phyloP scores from a whole-genome alignment of 2,329 filamentous ascomycete genomes.

The Davidsoniella virescens region DNA sequence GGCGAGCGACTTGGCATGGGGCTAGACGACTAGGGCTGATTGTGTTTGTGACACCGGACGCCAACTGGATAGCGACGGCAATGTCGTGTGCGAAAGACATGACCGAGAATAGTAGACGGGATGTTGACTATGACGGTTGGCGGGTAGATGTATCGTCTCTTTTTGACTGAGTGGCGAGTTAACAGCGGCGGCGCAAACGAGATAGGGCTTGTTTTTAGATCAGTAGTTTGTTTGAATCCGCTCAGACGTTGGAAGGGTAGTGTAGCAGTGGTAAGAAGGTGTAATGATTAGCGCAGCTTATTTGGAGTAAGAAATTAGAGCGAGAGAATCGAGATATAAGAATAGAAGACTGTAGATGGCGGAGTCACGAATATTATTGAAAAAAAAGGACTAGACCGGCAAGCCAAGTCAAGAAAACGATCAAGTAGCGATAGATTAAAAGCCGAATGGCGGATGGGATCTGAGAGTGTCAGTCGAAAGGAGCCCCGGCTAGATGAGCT shows the following conservation, averaged over 20 bases:
- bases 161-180: background rate
- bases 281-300: background rate
- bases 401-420: too few relatives aligned
- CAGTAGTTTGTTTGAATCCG: background rate
- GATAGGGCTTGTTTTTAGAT: background rate
- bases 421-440: too few relatives aligned
- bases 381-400: too few relatives aligned
- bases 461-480: too few relatives aligned
- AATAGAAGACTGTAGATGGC: too few relatives aligned
- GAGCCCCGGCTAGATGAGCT: too few relatives aligned
- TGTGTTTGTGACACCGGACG: conserved; percentile 9
- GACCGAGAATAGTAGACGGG: background rate
- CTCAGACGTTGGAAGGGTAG: too few relatives aligned
- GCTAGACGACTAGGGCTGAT: conserved; percentile 8
- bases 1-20: conserved; percentile 9
- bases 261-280: background rate
- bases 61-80: conserved; percentile 5
- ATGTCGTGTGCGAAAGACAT: conserved; percentile 10
- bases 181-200: background rate
- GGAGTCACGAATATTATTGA: too few relatives aligned
- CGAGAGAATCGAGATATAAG: too few relatives aligned
- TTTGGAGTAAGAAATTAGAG: background rate
- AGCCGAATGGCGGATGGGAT: too few relatives aligned
- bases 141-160: background rate
- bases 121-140: background rate